These are phyloP conservation scores for Peronospora destructor DNA, from an alignment of 352 stramenopile genomes.

Conservation along the genomic window DNA sequence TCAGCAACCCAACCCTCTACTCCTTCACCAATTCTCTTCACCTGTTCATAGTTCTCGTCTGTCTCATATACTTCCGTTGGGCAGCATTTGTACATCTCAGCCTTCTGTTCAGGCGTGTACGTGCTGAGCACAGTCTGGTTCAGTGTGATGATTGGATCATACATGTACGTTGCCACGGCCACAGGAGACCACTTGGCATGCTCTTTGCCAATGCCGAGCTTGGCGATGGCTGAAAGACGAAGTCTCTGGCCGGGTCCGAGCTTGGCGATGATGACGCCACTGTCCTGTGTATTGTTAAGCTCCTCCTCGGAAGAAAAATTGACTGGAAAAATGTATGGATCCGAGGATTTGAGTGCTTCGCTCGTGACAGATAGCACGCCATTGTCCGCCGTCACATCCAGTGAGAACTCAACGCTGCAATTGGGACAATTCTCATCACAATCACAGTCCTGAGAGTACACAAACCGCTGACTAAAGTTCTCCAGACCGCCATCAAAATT, in stretches of 20 bases:
- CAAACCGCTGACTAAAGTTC: conserved; percentile 87
- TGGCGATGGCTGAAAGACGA: conserved; percentile 92
- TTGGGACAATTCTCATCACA: conserved; percentile 94
- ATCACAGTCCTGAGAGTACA: conserved; percentile 86
- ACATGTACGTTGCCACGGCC: conserved; percentile 91
- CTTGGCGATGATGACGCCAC: conserved; percentile 95
- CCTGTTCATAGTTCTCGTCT: conserved; percentile 85
- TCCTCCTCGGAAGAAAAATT: conserved; percentile 86
- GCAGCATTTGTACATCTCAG: conserved; percentile 93
- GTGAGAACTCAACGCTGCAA: conserved; percentile 94
- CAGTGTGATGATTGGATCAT: conserved; percentile 86
- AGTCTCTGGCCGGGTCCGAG: conserved; percentile 91
- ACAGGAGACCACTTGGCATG: conserved; percentile 97
- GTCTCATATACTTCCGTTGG: conserved; percentile 92
- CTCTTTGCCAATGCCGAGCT: conserved; percentile 93
- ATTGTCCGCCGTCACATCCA: conserved; percentile 87
- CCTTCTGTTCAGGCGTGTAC: conserved; percentile 92
- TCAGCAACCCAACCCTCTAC: background rate
- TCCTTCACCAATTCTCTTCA: conserved; percentile 7
- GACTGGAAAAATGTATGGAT: conserved; percentile 81
- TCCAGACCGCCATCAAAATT: conserved; percentile 80
- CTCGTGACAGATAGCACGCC: conserved; percentile 69
- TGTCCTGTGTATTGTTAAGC: conserved; percentile 92
- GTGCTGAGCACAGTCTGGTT: conserved; percentile 89
- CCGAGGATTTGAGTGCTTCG: conserved; percentile 71